Evolutionary conservation across 1,139 yeast genomes (phyloP).

Genomic region (Pichia norvegensis): DNA sequence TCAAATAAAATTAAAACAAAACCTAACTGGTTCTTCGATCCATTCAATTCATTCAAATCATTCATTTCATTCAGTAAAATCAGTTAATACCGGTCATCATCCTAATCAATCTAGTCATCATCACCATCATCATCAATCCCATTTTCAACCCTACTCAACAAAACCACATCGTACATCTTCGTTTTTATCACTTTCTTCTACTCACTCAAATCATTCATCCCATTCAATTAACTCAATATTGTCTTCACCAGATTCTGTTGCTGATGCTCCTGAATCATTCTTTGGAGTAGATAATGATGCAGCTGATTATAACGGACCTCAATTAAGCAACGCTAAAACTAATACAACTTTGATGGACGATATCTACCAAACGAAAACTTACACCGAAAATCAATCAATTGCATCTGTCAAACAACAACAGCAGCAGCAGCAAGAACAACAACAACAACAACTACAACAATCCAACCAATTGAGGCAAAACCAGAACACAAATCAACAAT

Average conservation of each 20-base stretch:
- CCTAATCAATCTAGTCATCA: constrained; percentile 2
- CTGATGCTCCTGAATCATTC: constrained; percentile 23
- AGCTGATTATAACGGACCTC: constrained; percentile 19
- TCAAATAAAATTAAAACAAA: constrained; percentile 4
- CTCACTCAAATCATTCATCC: constrained; percentile 18
- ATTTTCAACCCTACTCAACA: constrained; percentile 25
- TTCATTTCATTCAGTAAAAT: constrained; percentile 7
- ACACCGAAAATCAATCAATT: constrained; percentile 20
- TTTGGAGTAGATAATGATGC: constrained; percentile 23
- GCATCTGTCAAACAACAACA: background rate
- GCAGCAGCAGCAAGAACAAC: background rate
- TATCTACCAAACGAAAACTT: constrained; percentile 26
- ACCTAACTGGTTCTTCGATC: constrained; percentile 24
- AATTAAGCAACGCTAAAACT: constrained; percentile 25
- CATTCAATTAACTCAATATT: constrained; percentile 20
- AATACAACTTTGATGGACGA: constrained; percentile 29
- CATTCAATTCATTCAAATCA: constrained; percentile 16
- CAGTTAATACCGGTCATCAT: background rate
- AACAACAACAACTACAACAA: background rate
- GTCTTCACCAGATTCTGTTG: constrained; percentile 18
- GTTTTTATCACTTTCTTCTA: constrained; percentile 25
- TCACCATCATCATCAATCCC: constrained; percentile 21
- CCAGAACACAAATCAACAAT: background rate
- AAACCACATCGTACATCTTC: constrained; percentile 25
- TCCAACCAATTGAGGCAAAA: background rate